Evolutionary conservation across 164 flowering plant species (phyloP).

Genomic region (Malania oleifera): DNA sequence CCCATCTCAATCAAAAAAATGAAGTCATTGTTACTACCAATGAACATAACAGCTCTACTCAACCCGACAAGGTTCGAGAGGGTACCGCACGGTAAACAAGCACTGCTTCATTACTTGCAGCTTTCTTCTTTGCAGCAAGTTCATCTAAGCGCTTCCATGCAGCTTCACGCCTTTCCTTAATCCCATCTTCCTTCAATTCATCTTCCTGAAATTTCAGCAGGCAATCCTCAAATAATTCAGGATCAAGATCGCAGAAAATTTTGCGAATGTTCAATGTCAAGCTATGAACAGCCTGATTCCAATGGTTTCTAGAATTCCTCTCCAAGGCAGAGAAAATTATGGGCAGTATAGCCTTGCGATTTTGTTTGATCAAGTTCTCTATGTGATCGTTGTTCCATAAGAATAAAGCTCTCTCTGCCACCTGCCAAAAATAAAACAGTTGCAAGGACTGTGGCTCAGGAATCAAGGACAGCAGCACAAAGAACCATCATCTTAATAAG

Average conservation of each 20-base stretch:
- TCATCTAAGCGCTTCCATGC: slow-evolving; percentile 73
- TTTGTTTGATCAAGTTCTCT: slow-evolving; percentile 60
- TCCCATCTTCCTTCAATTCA: slow-evolving; percentile 42
- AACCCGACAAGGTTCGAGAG: too few species aligned
- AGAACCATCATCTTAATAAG: too few species aligned
- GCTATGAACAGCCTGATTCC: slow-evolving; percentile 82
- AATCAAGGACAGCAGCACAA: too few species aligned
- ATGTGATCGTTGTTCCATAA: slow-evolving; percentile 83
- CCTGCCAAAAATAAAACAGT: slow-evolving; percentile 30
- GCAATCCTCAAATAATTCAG: slow-evolving; percentile 67
- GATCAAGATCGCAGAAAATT: slow-evolving; percentile 64
- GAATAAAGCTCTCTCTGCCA: slow-evolving; percentile 78
- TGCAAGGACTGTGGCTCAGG: too few species aligned
- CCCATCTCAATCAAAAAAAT: too few species aligned
- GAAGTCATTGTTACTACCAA: too few species aligned
- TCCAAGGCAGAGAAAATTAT: slow-evolving; percentile 72
- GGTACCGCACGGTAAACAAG: slow-evolving; percentile 26
- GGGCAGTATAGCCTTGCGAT: slow-evolving; percentile 59
- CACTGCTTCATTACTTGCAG: slow-evolving; percentile 44
- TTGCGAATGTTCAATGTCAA: slow-evolving; percentile 68
- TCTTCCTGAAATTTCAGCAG: slow-evolving; percentile 58
- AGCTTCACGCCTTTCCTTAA: slow-evolving; percentile 40
- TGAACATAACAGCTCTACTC: too few species aligned
- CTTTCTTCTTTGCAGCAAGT: slow-evolving; percentile 54
- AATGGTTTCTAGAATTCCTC: slow-evolving; percentile 58